Evolutionary conservation across 805 yeast species (phyloP).

Genomic region (Ogataea pilisensis): DNA sequence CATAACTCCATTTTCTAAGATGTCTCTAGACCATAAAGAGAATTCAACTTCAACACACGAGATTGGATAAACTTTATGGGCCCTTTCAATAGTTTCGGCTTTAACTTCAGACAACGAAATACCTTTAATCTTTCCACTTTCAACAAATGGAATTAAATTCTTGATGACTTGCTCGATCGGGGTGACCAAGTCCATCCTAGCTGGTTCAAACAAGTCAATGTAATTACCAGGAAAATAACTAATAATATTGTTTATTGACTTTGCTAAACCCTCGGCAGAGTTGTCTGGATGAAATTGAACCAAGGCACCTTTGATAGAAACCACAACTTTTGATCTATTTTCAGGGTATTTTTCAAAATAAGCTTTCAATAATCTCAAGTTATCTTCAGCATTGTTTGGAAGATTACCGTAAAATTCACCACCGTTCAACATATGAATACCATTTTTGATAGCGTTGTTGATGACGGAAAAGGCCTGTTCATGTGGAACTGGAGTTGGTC

Average conservation of each 20-base stretch:
- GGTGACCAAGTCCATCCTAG: slow-evolving; percentile 58
- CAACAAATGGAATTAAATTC: slow-evolving; percentile 53
- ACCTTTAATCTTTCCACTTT: slow-evolving; percentile 63
- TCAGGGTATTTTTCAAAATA: slow-evolving; percentile 60
- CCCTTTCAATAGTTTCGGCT: slow-evolving; percentile 56
- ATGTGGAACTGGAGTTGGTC: slow-evolving; percentile 49
- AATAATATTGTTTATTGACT: slow-evolving; percentile 44
- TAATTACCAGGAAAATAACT: slow-evolving; percentile 35
- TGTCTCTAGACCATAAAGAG: slow-evolving; percentile 65
- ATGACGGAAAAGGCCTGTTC: slow-evolving; percentile 52
- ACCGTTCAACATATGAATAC: slow-evolving; percentile 57
- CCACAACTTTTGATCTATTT: slow-evolving; percentile 47
- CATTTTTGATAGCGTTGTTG: slow-evolving; percentile 44
- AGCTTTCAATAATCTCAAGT: slow-evolving; percentile 51
- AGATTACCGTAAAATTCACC: slow-evolving; percentile 73
- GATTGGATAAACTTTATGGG: slow-evolving; percentile 52
- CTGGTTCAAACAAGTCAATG: slow-evolving; percentile 63
- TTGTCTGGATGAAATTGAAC: slow-evolving; percentile 45
- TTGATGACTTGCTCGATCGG: slow-evolving; percentile 58
- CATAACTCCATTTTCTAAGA: slow-evolving; percentile 58
- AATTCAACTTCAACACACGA: slow-evolving; percentile 75
- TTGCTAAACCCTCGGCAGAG: slow-evolving; percentile 40
- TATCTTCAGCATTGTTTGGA: slow-evolving; percentile 38
- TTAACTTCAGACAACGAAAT: slow-evolving; percentile 73
- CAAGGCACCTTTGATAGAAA: slow-evolving; percentile 69